Evolutionary conservation across 176 grass and related monocot species (phyloP).

Genomic region (Poa pratensis): DNA sequence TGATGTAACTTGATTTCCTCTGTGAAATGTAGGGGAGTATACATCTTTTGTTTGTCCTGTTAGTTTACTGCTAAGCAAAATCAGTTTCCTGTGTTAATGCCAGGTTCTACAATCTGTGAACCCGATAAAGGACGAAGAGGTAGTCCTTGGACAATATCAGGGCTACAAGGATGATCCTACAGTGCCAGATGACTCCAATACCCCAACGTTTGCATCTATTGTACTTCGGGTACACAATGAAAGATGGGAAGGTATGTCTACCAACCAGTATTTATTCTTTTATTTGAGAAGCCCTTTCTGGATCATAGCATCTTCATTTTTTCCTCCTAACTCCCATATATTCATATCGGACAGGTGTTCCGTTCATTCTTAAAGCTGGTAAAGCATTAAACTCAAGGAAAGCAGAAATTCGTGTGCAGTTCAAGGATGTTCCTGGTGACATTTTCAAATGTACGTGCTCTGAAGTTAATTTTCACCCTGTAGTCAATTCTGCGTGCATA

Average conservation of each 20-base stretch:
- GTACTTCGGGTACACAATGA: constrained; percentile 91
- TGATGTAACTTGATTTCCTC: constrained; percentile 16
- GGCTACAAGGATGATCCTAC: constrained; percentile 97
- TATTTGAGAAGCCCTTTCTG: constrained; percentile 1
- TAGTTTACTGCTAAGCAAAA: constrained; percentile 37
- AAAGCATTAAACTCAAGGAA: constrained; percentile 95
- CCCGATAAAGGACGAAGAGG: constrained; percentile 85
- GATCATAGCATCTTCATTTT: constrained; percentile 25
- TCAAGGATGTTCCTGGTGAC: constrained; percentile 99
- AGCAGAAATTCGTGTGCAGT: constrained; percentile 99
- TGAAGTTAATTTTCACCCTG: constrained; percentile 21
- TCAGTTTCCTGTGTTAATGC: constrained; percentile 16
- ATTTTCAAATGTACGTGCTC: constrained; percentile 86
- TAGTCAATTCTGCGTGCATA: constrained; percentile 5
- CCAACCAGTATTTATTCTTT: constrained; percentile 23
- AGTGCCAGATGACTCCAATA: constrained; percentile 92
- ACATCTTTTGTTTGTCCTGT: constrained; percentile 4
- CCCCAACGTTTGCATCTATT: constrained; percentile 96
- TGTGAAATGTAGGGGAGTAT: constrained; percentile 23
- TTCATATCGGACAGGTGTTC: constrained; percentile 74
- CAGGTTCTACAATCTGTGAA: constrained; percentile 97
- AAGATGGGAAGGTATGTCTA: constrained; percentile 95
- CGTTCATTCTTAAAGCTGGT: constrained; percentile 98
- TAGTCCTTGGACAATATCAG: constrained; percentile 95
- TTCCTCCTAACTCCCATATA: constrained; percentile 31